phyloP scores from a whole-genome alignment of 768 basidiomycete species.

The Boletus barrowsii region DNA sequence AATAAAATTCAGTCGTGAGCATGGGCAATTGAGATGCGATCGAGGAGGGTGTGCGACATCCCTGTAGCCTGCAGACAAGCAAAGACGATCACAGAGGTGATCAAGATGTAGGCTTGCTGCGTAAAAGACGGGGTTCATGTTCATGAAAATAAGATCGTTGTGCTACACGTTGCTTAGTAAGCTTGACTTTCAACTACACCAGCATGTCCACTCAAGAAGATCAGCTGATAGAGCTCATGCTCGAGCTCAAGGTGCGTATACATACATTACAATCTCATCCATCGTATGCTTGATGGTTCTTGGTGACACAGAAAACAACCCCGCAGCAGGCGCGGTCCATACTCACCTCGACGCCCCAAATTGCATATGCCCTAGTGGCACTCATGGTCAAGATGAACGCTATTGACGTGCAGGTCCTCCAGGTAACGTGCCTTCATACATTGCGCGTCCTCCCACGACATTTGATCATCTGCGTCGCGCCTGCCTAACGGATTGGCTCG shows the following conservation, averaged over 20 bases:
- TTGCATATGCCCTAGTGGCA: slow-evolving; percentile 71
- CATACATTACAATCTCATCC: too few relatives aligned
- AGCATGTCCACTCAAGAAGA: slow-evolving; percentile 59
- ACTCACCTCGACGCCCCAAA: slow-evolving; percentile 69
- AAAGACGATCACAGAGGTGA: too few relatives aligned
- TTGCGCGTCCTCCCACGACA: background rate
- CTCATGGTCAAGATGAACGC: slow-evolving; percentile 79
- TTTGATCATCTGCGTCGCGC: background rate
- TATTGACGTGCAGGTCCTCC: slow-evolving; percentile 70
- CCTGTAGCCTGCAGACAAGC: background rate
- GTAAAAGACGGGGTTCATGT: too few relatives aligned
- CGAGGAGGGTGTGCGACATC: background rate
- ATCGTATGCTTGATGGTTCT: slow-evolving; percentile 3
- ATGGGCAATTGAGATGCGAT: slow-evolving; percentile 3
- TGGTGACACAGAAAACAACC: slow-evolving; percentile 60
- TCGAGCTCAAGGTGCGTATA: slow-evolving; percentile 60
- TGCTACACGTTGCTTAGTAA: too few relatives aligned
- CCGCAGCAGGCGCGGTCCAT: slow-evolving; percentile 66
- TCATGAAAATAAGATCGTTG: too few relatives aligned
- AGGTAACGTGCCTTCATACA: slow-evolving; percentile 40
- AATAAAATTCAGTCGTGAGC: background rate
- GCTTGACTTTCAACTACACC: too few relatives aligned
- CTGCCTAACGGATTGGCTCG: slow-evolving; percentile 3
- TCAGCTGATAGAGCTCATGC: slow-evolving; percentile 68
- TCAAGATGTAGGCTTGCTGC: too few relatives aligned